phyloP scores from a whole-genome alignment of 2,329 filamentous ascomycete species.

The Diaporthe ampelina region DNA sequence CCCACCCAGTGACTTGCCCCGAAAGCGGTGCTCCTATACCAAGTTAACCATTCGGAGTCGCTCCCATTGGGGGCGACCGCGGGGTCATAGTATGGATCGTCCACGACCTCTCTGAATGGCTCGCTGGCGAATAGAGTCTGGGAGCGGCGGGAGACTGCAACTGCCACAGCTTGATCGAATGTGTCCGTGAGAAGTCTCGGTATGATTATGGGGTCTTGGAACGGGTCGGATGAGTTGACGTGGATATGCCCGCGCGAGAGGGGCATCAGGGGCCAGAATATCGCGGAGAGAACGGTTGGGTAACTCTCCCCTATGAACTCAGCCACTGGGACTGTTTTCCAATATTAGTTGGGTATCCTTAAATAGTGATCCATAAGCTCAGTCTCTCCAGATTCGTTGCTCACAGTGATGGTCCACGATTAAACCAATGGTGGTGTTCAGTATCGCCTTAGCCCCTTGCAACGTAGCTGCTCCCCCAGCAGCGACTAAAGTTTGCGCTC shows the following conservation, averaged over 20 bases:
- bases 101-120: slow-evolving; percentile 43
- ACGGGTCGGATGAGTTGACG: slow-evolving; percentile 44
- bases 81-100: slow-evolving; percentile 43
- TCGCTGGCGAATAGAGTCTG: slow-evolving; percentile 42
- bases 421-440: too few species aligned
- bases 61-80: slow-evolving; percentile 43
- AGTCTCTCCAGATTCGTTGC: too few species aligned
- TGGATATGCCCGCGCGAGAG: slow-evolving; percentile 46
- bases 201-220: slow-evolving; percentile 43
- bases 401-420: too few species aligned
- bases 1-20: slow-evolving; percentile 47
- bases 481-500: too few species aligned
- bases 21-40: slow-evolving; percentile 35
- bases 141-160: slow-evolving; percentile 40
- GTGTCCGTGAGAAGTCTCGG: slow-evolving; percentile 44
- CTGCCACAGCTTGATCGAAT: slow-evolving; percentile 44
- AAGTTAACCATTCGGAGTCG: slow-evolving; percentile 43
- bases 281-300: slow-evolving; percentile 39
- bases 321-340: slow-evolving; percentile 45
- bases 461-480: too few species aligned
- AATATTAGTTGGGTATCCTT: too few species aligned
- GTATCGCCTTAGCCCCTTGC: too few species aligned
- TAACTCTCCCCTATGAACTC: slow-evolving; percentile 42
- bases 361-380: too few species aligned
- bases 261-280: slow-evolving; percentile 46